Evolutionary conservation across 73 alveolate genomes (phyloP).

Genomic region (Halteria grandinella): DNA sequence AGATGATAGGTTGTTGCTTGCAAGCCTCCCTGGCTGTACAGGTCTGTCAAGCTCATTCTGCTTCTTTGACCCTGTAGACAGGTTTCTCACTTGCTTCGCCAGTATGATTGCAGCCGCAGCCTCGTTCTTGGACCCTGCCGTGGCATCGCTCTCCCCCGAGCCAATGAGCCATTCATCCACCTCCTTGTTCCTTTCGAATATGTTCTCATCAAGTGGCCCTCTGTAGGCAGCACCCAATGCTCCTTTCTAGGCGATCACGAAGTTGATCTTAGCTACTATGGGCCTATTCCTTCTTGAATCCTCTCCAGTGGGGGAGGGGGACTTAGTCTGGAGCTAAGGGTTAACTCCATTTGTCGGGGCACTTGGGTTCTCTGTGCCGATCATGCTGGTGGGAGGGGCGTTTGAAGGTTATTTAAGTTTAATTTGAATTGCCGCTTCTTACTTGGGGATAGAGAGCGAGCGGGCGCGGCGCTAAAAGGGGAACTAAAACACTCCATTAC

Average conservation of each 20-base stretch:
- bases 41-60: constrained; percentile 26
- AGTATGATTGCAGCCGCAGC: not conserved
- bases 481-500: constrained; percentile 26
- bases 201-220: constrained; percentile 4
- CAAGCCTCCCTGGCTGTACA: constrained; percentile 6
- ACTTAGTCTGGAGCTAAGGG: no score
- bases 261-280: constrained; percentile 31
- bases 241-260: constrained; percentile 32
- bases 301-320: no score
- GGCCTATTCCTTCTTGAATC: constrained; percentile 13
- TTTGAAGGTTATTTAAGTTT: no score
- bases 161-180: constrained; percentile 59
- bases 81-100: not conserved
- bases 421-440: constrained; percentile 23
- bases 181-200: constrained; percentile 44
- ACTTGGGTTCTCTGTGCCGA: no score
- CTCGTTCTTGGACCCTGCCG: constrained; percentile 27
- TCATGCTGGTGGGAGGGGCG: no score
- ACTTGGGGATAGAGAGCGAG: constrained; percentile 34
- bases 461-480: constrained; percentile 49
- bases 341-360: no score
- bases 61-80: not conserved
- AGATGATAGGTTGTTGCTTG: no score
- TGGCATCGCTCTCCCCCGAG: constrained; percentile 40
- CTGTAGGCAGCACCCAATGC: no score